Conservation (phyloP, 2,329 filamentous ascomycete genomes). For the Xylariaceae sp. region DNA sequence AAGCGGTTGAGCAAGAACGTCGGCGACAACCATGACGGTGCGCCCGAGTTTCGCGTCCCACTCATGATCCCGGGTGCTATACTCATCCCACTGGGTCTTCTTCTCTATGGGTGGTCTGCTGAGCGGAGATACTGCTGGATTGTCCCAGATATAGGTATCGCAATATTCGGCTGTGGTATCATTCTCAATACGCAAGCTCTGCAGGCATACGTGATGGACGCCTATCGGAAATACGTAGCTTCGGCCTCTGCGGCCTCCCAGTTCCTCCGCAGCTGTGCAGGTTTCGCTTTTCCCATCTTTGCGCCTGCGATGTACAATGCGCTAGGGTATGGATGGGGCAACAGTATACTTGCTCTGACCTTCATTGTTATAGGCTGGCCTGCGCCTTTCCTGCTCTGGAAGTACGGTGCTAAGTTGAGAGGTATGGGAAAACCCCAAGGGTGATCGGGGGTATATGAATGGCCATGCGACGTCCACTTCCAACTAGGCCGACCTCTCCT, state of each 20-base stretch:
- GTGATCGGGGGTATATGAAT: not conserved
- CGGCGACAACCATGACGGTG: slow-evolving; percentile 10
- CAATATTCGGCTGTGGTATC: slow-evolving; percentile 49
- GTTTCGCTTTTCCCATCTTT: slow-evolving; percentile 54
- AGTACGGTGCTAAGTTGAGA: slow-evolving; percentile 19
- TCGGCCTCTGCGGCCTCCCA: slow-evolving; percentile 47
- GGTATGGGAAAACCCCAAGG: slow-evolving; percentile 5
- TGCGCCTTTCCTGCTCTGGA: slow-evolving; percentile 18
- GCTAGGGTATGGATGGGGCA: slow-evolving; percentile 42
- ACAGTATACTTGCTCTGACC: slow-evolving; percentile 37
- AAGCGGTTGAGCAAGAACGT: slow-evolving; percentile 11
- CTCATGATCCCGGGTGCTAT: slow-evolving; percentile 32
- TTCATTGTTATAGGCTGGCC: slow-evolving; percentile 16
- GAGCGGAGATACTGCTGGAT: slow-evolving; percentile 50
- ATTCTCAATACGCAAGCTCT: slow-evolving; percentile 49
- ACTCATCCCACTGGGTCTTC: slow-evolving; percentile 46
- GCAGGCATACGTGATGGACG: slow-evolving; percentile 53
- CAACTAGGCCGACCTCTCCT: no score
- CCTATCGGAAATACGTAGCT: slow-evolving; percentile 31
- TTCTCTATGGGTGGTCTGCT: slow-evolving; percentile 55
- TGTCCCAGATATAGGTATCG: slow-evolving; percentile 52
- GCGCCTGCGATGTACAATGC: slow-evolving; percentile 34
- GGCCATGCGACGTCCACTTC: no score
- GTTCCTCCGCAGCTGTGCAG: slow-evolving; percentile 47
- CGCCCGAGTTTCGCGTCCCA: slow-evolving; percentile 46